Percentiles rank a stretch among this genome's conserved stretches.
Evolutionary conservation across 805 yeast genomes (phyloP).

Genomic region (Starmerella powellii): DNA sequence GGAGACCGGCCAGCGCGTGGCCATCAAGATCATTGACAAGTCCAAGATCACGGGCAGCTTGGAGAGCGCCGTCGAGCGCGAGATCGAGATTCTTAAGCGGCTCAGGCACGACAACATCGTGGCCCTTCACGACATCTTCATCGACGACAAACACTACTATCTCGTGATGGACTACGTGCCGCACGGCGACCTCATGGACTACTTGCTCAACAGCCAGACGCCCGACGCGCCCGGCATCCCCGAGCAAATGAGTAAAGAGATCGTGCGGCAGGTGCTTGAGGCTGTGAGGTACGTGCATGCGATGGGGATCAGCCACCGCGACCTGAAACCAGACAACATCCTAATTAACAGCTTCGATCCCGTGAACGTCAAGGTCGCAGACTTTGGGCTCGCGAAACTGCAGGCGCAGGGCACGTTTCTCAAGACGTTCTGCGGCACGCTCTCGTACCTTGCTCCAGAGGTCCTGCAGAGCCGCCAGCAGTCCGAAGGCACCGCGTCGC

Average conservation of each 20-base stretch:
- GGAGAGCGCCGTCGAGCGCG: conserved; percentile 68
- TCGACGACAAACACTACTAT: conserved; percentile 68
- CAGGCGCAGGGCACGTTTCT: conserved; percentile 72
- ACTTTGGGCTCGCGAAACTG: conserved; percentile 90
- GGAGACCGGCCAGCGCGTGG: conserved; percentile 70
- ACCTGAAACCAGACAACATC: conserved; percentile 91
- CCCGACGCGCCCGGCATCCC: conserved; percentile 38
- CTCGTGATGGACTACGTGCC: conserved; percentile 91
- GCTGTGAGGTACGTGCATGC: conserved; percentile 83
- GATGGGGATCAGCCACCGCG: conserved; percentile 89
- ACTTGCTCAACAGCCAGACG: conserved; percentile 12
- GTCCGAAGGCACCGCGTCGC: conserved; percentile 22
- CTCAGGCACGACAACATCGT: conserved; percentile 81
- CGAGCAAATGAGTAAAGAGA: conserved; percentile 80
- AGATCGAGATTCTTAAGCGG: conserved; percentile 58
- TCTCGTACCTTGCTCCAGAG: conserved; percentile 96
- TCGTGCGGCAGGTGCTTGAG: conserved; percentile 67
- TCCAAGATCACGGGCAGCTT: conserved; percentile 62
- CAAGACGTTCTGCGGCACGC: conserved; percentile 95
- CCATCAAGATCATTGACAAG: conserved; percentile 80
- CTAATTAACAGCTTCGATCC: conserved; percentile 85
- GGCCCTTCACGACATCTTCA: conserved; percentile 67
- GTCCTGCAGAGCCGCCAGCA: conserved; percentile 36
- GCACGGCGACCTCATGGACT: conserved; percentile 95
- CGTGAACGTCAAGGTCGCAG: conserved; percentile 81